Base-by-base conservation (phyloP, 768 basidiomycete species). In the Hericium coralloides region DNA sequence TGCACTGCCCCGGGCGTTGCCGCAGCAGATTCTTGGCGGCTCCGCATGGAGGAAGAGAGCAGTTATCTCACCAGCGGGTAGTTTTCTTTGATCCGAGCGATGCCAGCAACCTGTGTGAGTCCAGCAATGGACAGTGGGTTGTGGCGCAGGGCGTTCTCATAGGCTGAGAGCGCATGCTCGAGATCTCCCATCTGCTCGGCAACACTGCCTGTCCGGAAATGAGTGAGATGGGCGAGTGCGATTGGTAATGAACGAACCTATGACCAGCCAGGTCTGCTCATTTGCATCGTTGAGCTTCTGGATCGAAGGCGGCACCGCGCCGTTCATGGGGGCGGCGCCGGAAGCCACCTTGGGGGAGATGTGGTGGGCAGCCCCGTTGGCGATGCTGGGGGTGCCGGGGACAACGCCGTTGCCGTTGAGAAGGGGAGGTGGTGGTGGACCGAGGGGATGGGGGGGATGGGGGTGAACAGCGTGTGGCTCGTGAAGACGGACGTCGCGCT, bases 71-170 rank as follows among this genome's bases (percentile, higher is more conserved):
- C 92, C 84, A 92, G 95, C 73, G 89, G 85, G 73, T 95, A 97
- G 72, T 98, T 92, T 73, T 99, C 95, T 70, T 90, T 92, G 78
- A 93, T 92, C 76, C 95, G 87, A 72, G 92, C 93, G 71, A 98
- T 95, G 61, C 91, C 89, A 67, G 95, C 95, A 43, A 95, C 91
- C 69, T 94, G 91, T 39, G 90, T 93, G 62, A 98, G 83, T 43
- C 92, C 94, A 66, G 87, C 79, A 62, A 95, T 78, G 66, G 91
- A 95, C 71, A 84, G 81, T 66, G 94, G 88, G 67, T 98, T 98
- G 76, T 98, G 94, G 72, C 93, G 85, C 62, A 98, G 79, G 2
- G 95, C 95, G 67, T 89, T 86, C 73, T 98, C 95, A 74, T 98
- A 99, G 59, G 94, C 92, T 47, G 82, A 82, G 64, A 92, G 78